These are phyloP conservation scores for Botryotinia narcissicola DNA, from an alignment of 2,329 filamentous ascomycete genomes.

Conservation along the genomic window DNA sequence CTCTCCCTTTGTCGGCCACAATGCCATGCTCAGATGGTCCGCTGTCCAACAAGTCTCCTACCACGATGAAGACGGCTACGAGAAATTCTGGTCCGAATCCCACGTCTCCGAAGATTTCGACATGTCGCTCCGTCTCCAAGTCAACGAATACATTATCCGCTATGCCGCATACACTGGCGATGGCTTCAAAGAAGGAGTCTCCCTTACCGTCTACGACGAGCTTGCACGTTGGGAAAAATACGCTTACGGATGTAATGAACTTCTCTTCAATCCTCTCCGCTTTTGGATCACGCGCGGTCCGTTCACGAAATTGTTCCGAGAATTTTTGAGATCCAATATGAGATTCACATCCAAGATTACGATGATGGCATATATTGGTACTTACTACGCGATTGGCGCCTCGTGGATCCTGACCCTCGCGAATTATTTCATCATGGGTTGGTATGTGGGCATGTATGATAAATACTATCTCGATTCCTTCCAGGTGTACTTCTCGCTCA, in stretches of 20 bases:
- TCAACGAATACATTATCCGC: constrained; percentile 68
- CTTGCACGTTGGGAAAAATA: constrained; percentile 85
- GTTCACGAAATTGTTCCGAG: constrained; percentile 74
- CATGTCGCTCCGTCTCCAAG: constrained; percentile 75
- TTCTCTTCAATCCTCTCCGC: constrained; percentile 74
- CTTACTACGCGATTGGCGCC: constrained; percentile 75
- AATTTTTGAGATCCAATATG: constrained; percentile 71
- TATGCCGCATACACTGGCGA: constrained; percentile 70
- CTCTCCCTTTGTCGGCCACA: constrained; percentile 78
- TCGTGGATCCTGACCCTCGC: constrained; percentile 70
- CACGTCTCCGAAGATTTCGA: constrained; percentile 82
- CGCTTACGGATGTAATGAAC: constrained; percentile 79
- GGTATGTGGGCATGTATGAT: constrained; percentile 74
- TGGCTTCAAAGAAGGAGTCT: constrained; percentile 82
- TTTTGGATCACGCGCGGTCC: constrained; percentile 72
- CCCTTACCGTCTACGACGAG: constrained; percentile 81
- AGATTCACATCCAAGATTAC: constrained; percentile 76
- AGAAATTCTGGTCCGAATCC: constrained; percentile 79
- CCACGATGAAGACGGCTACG: constrained; percentile 65
- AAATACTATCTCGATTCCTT: constrained; percentile 78
- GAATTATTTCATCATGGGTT: constrained; percentile 76
- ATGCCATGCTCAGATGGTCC: constrained; percentile 72
- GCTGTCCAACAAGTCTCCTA: constrained; percentile 73
- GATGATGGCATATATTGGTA: constrained; percentile 74
- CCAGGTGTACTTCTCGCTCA: constrained; percentile 77